Evolutionary conservation across 345 rosid species (phyloP), one percentile per base, ranked within the genome.

Genomic region (Limnanthes douglasii): DNA sequence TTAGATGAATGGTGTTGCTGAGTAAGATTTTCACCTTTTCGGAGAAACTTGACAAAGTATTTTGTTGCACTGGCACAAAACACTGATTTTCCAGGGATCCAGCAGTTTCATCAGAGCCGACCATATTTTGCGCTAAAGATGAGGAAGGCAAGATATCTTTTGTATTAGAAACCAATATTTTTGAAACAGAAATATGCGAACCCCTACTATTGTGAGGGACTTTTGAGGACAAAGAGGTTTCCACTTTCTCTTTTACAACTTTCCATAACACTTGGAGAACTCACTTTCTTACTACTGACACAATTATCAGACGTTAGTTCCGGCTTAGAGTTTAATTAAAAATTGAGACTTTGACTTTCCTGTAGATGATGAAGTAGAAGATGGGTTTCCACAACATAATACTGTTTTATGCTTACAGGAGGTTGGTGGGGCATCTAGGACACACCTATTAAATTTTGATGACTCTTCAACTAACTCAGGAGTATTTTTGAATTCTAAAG

Each of bases 21-120:
- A 51, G 44, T 59, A 36, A 49, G 54, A 66, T 78, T 86, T 51
- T 77, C 97, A 62, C 68, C 52, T 65, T 61, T 76, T 31, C 39
- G 62, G 31, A 53, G 60, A 32, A 49, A 44, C 64, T 73, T 28
- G 80, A 58, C 42, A 58, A 14, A 11, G 45, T 38, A 56, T 68
- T 84, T 31, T 37, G 49, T 31, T 72, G 73, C 18, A 51, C 46
- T 21, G 33, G 62, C 17, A 66, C 53, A 34, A 50, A 12, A 30
- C 51, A 20, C 43, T 62, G 74, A 60, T 39, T 62, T 44, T 51
- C 68, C 48, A 43, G 32, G 17, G 65, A 46, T 31, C 54, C 61
- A 7, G 59, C 31, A 44, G 65, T 45, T 46, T 72, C 86, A 17
- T 58, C 43, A 37, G 92, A 39, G 37, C 53, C 64, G 29, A 52